Evolutionary conservation across 768 basidiomycete species (phyloP), one percentile per base, ranked within the genome.

Genomic region (Mycena latifolia): DNA sequence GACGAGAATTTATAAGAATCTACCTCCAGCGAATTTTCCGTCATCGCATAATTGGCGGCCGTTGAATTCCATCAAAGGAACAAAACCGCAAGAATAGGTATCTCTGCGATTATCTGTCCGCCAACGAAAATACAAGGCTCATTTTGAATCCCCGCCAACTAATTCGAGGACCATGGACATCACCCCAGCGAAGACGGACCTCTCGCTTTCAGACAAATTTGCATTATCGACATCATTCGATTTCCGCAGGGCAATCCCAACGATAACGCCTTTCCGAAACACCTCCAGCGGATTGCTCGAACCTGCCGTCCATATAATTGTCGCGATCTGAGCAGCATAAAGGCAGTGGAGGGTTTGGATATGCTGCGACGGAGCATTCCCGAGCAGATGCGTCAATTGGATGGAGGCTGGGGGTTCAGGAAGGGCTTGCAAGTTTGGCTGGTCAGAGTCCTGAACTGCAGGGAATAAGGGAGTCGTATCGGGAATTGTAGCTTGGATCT

Each of bases 321-420:
- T 94, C 0, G 95, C 93, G 48, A 95, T 89, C 72, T 98, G 96
- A n/a, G 89, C 82, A 0, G 89, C 89, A 76, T 96, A 97, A 0
- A 97, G 81, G 37, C 89, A 89, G 73, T 96, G 86, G 25, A 97
- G 78, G 0, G 88, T 89, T 54, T 89, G 89, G 64, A 89, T 74
- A 59, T 92, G 87, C 12, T 89, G 86, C 0, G 92, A 88, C 1
- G 90, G 85, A 3, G 91, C 87, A 63, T 85, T 82, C 37, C 96
- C 96, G 28, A 99, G 84, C 54, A 99, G 77, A 0, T 92, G 88
- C 0, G 88, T 91, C 43, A 97, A 82, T 61, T 91, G 85, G 61
- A 95, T 88, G 4, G 93, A 89, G 5, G 93, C 83, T 0, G 90
- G 85, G n/a, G 89, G 89, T 15, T 79, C 75, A 28, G 92, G 90